Base-by-base conservation (phyloP, 805 yeast species). In the Isabelozyma rhagii region DNA sequence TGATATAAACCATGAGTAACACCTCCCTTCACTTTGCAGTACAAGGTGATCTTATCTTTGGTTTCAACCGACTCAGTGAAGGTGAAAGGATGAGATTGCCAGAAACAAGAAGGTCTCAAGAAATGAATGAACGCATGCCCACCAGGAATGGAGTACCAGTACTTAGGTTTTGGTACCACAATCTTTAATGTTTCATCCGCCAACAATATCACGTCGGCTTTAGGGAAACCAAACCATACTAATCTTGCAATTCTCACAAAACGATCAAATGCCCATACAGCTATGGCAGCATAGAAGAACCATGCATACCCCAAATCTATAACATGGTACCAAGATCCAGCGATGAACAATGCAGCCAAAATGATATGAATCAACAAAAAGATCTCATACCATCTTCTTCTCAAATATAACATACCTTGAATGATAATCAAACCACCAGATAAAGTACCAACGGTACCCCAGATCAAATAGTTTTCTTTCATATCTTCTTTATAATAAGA, bases 51-150 rank as follows among this genome's bases (percentile, higher is more conserved):
- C 5, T 55, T 50, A 13, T 58, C 49, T 10, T 54, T 50, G 39
- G 55, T 56, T 13, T 58, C 62, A 39, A 57, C 39, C 46, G 67
- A 47, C 47, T 63, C 67, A 29, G 66, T 61, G 47, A 67, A 68
- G 0, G 77, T 69, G 51, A 72, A 73, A 8, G 77, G 77, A 55
- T 73, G 78, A 6, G 75, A 68, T 59, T 72, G 77, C 74, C 74
- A 72, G 55, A 72, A 73, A 55, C 63, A 68, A 18, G 59, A 43
- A 11, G 68, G 65, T 43, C 61, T 58, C 27, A 67, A 50, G 49
- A 73, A 72, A 48, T 70, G 69, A 44, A 72, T 56, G 55, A 72
- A 72, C 3, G 70, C 76, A 55, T 72, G 73, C 0, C 75, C 72
- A 13, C 77, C 77, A 4, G 77, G 75, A 31, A 63, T 53, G 0